Percentiles rank a stretch among this genome's conserved stretches.
Conservation (phyloP, 176 grass and related monocot genomes). For the Otatea glauca region DNA sequence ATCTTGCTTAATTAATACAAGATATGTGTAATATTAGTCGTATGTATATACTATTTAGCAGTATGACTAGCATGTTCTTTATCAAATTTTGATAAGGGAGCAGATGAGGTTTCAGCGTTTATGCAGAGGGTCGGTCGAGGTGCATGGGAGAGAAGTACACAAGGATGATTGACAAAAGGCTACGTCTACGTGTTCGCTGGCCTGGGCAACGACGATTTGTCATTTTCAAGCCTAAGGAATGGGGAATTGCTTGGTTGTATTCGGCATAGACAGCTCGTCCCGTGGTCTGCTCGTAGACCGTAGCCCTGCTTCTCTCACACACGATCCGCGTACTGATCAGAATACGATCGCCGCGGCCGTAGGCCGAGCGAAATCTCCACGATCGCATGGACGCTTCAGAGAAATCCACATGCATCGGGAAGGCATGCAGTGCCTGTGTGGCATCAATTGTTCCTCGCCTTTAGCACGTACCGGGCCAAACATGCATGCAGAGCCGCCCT, state of each 20-base stretch:
- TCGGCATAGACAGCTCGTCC: not conserved
- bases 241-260: not conserved
- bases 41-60: not conserved
- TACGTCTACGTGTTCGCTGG: not conserved
- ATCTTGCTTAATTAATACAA: not conserved
- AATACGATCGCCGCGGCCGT: too few relatives aligned
- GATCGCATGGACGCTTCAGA: too few relatives aligned
- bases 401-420: too few relatives aligned
- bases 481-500: too few relatives aligned
- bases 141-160: not conserved
- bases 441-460: too few relatives aligned
- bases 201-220: not conserved
- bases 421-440: too few relatives aligned
- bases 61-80: not conserved
- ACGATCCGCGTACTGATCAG: not conserved
- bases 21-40: not conserved
- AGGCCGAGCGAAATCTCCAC: too few relatives aligned
- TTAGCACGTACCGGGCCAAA: too few relatives aligned
- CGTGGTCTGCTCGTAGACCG: not conserved
- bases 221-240: not conserved
- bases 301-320: not conserved
- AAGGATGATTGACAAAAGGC: not conserved
- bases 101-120: not conserved
- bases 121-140: not conserved
- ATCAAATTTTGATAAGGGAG: not conserved